Base-by-base conservation (phyloP, 345 rosid genomes). In the Streptanthus diversifolius region DNA sequence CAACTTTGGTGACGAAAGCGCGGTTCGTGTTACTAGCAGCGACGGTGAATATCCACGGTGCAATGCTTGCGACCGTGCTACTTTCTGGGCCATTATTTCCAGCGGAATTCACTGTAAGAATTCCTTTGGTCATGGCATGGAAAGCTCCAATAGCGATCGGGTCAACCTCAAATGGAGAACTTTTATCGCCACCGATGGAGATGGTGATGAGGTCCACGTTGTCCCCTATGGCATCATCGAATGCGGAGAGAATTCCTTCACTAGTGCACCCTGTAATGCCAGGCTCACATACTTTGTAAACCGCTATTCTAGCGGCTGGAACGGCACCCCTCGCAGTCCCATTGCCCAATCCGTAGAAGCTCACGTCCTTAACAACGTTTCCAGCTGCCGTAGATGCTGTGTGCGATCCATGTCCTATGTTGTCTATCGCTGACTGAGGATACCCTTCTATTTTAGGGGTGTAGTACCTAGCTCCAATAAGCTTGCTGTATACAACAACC, bases 361-460 rank as follows among this genome's bases (percentile, higher is more conserved):
- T 81, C 0, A 63, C 84, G 8, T 62, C 62, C 21, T 52, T 21
- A 8, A 85, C 83, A 3, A 18, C 40, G 68, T 66, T 82, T 57
- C 90, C 90, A 5, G 93, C 88, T 13, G 85, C 85, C 0, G 80
- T 88, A 9, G 90, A 86, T 0, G 93, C 84, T 2, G 88, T 86
- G 72, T 88, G 93, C 0, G 83, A 67, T 8, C 93, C 90, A 60
- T 78, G 81, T 33, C 77, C 81, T 12, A 72, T 51, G 52, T 35
- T 22, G 48, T 72, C 81, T 12, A 33, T 25, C 9, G 65, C 81
- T 52, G 81, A 77, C 0, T 32, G 22, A 19, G 61, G 71, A 35
- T 19, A 1, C 22, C 70, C 66, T 35, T 84, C 87, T 0, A 0
- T 11, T 2, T 1, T n/a, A 9, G 82, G 80, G 12, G 63, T 66